phyloP scores from a whole-genome alignment of 2,329 filamentous ascomycete species.

The Colletotrichum sp. region DNA sequence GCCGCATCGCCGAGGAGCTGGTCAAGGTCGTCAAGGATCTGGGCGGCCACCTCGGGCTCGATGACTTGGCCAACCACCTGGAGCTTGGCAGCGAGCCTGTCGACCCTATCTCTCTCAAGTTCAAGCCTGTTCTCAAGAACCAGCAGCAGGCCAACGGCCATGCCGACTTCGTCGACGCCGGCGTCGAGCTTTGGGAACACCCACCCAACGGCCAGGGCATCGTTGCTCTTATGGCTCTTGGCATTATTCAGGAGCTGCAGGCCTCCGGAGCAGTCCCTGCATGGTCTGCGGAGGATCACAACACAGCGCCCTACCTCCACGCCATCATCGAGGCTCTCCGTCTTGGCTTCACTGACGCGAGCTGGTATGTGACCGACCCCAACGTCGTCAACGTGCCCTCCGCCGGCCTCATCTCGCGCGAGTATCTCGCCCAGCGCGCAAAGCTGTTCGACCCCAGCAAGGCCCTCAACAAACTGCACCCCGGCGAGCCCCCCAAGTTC shows the following conservation, averaged over 20 bases:
- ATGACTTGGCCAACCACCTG: constrained; percentile 81
- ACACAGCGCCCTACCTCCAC: constrained; percentile 82
- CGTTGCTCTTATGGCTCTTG: constrained; percentile 91
- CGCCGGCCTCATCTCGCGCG: constrained; percentile 69
- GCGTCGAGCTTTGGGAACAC: constrained; percentile 90
- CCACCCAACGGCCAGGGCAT: constrained; percentile 97
- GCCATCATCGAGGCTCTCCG: constrained; percentile 86
- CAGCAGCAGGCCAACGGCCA: not conserved
- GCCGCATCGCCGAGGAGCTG: constrained; percentile 80
- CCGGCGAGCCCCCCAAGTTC: constrained; percentile 62
- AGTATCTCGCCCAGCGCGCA: constrained; percentile 76
- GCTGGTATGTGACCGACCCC: constrained; percentile 90
- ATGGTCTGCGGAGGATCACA: constrained; percentile 77
- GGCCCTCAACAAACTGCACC: constrained; percentile 65
- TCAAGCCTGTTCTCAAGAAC: constrained; percentile 44
- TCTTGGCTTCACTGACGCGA: constrained; percentile 87
- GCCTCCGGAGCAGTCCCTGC: constrained; percentile 74
- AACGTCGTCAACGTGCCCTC: constrained; percentile 73
- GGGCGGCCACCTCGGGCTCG: constrained; percentile 79
- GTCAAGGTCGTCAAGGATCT: constrained; percentile 77
- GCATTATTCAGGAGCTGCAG: constrained; percentile 88
- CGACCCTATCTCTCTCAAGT: constrained; percentile 83
- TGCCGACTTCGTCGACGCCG: constrained; percentile 40
- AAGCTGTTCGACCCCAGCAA: constrained; percentile 62
- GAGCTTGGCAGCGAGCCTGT: constrained; percentile 74